These are phyloP conservation scores for Cystobasidium slooffiae DNA, from an alignment of 1,284 basidiomycete species.

Conservation along the genomic window DNA sequence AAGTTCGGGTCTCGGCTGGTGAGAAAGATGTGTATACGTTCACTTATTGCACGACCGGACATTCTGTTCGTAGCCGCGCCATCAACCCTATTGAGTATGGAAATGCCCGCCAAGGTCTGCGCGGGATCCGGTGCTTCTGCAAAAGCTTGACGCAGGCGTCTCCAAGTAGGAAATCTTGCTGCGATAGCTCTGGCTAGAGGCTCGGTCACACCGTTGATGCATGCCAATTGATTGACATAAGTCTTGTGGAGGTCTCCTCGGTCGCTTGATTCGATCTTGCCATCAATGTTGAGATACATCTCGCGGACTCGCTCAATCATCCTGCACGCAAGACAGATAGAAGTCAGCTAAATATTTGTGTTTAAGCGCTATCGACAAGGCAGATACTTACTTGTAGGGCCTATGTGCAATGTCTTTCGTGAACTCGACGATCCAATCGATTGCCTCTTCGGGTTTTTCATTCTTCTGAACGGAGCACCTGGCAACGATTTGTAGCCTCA, in stretches of 20 bases:
- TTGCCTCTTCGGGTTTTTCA: conserved; percentile 29
- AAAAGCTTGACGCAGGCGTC: conserved; percentile 46
- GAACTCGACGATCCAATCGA: conserved; percentile 46
- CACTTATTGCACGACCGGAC: conserved; percentile 46
- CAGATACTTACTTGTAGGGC: conserved; percentile 49
- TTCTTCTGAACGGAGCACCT: conserved; percentile 25
- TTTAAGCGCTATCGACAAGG: background rate
- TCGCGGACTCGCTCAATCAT: conserved; percentile 48
- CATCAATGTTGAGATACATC: conserved; percentile 46
- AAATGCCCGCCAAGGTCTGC: conserved; percentile 24
- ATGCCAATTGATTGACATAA: conserved; percentile 49
- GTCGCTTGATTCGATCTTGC: conserved; percentile 45
- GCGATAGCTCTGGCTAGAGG: conserved; percentile 48
- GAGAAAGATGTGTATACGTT: conserved; percentile 47
- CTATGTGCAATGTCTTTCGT: conserved; percentile 49
- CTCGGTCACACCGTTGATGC: conserved; percentile 47
- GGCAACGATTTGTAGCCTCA: conserved; percentile 10
- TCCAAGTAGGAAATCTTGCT: conserved; percentile 47
- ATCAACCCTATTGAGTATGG: conserved; percentile 46
- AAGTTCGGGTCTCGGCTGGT: conserved; percentile 42
- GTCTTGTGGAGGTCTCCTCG: conserved; percentile 48
- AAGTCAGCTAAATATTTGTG: background rate
- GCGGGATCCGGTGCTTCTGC: background rate
- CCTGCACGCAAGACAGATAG: conserved; percentile 18
- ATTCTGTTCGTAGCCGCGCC: conserved; percentile 48